Conservation (phyloP, 2,329 filamentous ascomycete species). For the Apiospora arundinis region DNA sequence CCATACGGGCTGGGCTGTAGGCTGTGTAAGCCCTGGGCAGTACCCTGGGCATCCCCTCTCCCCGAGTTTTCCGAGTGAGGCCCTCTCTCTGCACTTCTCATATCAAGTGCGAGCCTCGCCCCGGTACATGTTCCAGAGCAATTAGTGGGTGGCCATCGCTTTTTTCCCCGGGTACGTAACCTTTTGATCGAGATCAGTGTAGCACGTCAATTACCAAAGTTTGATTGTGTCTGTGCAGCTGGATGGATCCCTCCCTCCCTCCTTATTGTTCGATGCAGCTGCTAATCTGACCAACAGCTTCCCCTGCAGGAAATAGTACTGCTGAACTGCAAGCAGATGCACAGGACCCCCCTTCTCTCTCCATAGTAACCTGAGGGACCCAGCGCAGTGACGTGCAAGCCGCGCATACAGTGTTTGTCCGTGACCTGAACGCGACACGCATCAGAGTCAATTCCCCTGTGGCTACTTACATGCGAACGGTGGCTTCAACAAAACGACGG, state of each 20-base stretch:
- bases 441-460: not conserved
- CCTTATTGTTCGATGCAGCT: not conserved
- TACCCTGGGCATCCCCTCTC: not conserved
- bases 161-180: constrained; percentile 6
- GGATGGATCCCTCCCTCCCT: not conserved
- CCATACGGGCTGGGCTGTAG: not conserved
- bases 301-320: not conserved
- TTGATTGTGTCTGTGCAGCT: constrained; percentile 6
- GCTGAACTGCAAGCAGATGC: not conserved
- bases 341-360: not conserved
- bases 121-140: constrained; percentile 13
- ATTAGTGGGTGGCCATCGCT: not conserved
- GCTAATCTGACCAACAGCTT: constrained; percentile 9
- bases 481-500: not conserved
- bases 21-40: not conserved
- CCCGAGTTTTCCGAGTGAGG: too few species aligned
- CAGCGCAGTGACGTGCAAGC: not conserved
- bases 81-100: not conserved
- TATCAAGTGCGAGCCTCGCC: not conserved
- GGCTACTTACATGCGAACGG: constrained; percentile 13
- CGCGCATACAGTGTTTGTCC: not conserved
- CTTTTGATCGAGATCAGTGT: constrained; percentile 9
- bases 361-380: not conserved
- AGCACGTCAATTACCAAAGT: constrained; percentile 5
- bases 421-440: constrained; percentile 11